phyloP scores from a whole-genome alignment of 441 rosid species.

The Viola pubescens region DNA sequence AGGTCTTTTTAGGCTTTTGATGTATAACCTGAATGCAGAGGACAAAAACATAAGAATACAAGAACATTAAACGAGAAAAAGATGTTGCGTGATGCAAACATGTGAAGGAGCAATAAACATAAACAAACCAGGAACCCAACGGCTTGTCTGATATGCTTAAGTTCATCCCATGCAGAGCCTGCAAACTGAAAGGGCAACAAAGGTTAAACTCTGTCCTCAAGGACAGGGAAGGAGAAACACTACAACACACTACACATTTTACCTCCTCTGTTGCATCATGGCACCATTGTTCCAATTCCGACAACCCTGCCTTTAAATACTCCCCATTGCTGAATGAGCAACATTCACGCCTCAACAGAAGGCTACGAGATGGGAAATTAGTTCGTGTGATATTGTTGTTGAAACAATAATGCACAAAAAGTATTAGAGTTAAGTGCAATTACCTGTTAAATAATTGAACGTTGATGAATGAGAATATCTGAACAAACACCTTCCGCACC shows the following conservation, averaged over 20 bases:
- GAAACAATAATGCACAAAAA: slow-evolving; percentile 4
- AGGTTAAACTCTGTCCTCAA: slow-evolving; percentile 14
- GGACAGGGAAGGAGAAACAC: slow-evolving; percentile 9
- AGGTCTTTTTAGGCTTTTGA: slow-evolving; percentile 74
- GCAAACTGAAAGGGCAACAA: slow-evolving; percentile 42
- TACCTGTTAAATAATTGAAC: slow-evolving; percentile 92
- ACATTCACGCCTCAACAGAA: slow-evolving; percentile 77
- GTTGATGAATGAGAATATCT: slow-evolving; percentile 79
- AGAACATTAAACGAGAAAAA: slow-evolving; percentile 1
- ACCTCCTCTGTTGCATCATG: slow-evolving; percentile 72
- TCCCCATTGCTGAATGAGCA: slow-evolving; percentile 93
- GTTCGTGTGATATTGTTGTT: slow-evolving; percentile 6
- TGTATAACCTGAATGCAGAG: slow-evolving; percentile 55
- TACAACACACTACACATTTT: slow-evolving; percentile 17
- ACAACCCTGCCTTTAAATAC: slow-evolving; percentile 79
- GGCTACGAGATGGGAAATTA: slow-evolving; percentile 36
- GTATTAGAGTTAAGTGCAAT: slow-evolving; percentile 7
- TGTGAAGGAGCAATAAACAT: neutral
- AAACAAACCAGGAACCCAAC: slow-evolving; percentile 72
- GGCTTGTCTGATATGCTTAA: slow-evolving; percentile 81
- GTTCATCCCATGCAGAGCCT: slow-evolving; percentile 75
- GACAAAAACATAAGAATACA: neutral
- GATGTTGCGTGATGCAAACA: neutral
- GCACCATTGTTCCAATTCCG: slow-evolving; percentile 85
- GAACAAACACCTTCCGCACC: slow-evolving; percentile 68